phyloP scores from a whole-genome alignment of 1,284 basidiomycete genomes.

The Ceratobasidium sp. region DNA sequence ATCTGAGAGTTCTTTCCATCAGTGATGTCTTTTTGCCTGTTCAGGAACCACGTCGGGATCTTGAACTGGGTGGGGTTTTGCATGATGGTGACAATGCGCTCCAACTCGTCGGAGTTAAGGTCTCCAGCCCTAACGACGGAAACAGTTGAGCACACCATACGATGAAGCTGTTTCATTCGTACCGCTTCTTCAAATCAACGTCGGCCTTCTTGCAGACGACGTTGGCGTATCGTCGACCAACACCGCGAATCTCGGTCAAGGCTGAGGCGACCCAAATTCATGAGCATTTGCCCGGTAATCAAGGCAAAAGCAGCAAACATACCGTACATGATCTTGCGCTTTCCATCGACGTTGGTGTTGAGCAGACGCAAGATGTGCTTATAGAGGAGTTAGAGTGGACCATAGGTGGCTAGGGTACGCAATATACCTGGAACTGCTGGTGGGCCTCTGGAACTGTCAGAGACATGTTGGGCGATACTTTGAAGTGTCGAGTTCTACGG shows the following conservation, averaged over 20 bases:
- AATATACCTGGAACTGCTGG: slow-evolving; percentile 86
- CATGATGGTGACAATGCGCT: slow-evolving; percentile 99
- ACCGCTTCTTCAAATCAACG: slow-evolving; percentile 99
- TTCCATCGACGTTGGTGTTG: slow-evolving; percentile 99
- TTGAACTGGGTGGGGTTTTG: slow-evolving; percentile 99
- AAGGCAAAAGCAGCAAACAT: background rate
- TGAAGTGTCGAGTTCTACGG: slow-evolving; percentile 3
- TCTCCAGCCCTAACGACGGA: slow-evolving; percentile 75
- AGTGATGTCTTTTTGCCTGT: slow-evolving; percentile 98
- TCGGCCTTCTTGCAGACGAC: slow-evolving; percentile 99
- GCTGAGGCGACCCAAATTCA: slow-evolving; percentile 49
- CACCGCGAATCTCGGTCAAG: slow-evolving; percentile 99
- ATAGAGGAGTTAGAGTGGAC: background rate
- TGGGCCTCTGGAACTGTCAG: slow-evolving; percentile 92
- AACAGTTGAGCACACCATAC: slow-evolving; percentile 1
- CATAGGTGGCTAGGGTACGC: background rate
- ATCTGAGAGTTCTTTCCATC: slow-evolving; percentile 98
- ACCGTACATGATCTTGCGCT: slow-evolving; percentile 95
- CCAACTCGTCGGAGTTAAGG: slow-evolving; percentile 96
- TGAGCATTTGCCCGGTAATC: background rate
- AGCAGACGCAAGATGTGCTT: slow-evolving; percentile 98
- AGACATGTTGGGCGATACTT: slow-evolving; percentile 67
- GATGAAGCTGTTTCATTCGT: slow-evolving; percentile 49
- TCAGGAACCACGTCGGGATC: slow-evolving; percentile 99
- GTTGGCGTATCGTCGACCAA: slow-evolving; percentile 98